Conservation (phyloP, 1,284 basidiomycete species). For the Marasmius tenuissimus region DNA sequence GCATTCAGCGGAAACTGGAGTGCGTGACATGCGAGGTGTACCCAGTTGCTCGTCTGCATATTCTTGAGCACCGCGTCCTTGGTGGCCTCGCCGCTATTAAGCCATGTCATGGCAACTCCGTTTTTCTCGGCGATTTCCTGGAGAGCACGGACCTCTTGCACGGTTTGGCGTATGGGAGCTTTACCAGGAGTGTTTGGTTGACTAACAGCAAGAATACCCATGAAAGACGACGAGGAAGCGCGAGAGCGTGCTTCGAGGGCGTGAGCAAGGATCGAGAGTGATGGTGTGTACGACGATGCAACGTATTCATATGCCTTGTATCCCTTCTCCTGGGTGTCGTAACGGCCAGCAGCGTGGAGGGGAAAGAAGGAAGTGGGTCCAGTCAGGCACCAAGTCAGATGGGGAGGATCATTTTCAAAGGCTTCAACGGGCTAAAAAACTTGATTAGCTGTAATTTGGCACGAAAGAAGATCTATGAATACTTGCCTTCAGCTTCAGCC, state of each 20-base stretch:
- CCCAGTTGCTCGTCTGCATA: slow-evolving; percentile 3
- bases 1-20: slow-evolving; percentile 6
- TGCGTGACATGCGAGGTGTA: slow-evolving; percentile 16
- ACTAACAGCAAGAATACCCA: background rate
- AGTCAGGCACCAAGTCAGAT: slow-evolving; percentile 32
- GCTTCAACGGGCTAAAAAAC: background rate
- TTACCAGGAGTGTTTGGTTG: slow-evolving; percentile 5
- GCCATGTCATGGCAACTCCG: background rate
- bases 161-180: background rate
- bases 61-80: background rate
- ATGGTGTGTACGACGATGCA: slow-evolving; percentile 25
- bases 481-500: background rate
- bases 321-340: slow-evolving; percentile 6
- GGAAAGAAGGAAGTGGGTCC: slow-evolving; percentile 30
- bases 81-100: background rate
- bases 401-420: slow-evolving; percentile 10
- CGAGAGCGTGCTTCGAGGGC: background rate
- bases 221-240: no score
- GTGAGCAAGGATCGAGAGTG: slow-evolving; percentile 15
- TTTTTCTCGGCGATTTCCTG: background rate
- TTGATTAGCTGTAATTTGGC: no score
- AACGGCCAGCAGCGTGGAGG: slow-evolving; percentile 31
- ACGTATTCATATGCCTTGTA: slow-evolving; percentile 15
- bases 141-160: slow-evolving; percentile 1
- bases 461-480: no score